Evolutionary conservation across 495 filamentous ascomycete species (phyloP).

Genomic region (Lindgomyces ingoldianus): DNA sequence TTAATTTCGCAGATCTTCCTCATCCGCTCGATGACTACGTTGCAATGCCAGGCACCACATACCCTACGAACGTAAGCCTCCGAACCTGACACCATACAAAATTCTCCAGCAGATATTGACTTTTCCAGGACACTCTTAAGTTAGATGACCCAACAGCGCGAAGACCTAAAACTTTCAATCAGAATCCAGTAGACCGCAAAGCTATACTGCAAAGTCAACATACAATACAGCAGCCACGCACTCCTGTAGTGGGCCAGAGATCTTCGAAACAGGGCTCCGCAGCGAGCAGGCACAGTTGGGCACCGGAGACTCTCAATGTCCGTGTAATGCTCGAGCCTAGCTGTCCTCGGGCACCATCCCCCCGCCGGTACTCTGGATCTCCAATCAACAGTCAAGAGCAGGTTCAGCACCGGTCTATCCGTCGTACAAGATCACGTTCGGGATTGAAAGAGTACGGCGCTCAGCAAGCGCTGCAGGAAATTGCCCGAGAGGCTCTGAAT

Average conservation of each 20-base stretch:
- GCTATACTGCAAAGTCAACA: not conserved
- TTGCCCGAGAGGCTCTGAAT: constrained; percentile 21
- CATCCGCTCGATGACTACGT: constrained; percentile 31
- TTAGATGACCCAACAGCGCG: not conserved
- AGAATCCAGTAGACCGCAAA: not conserved
- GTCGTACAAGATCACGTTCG: constrained; percentile 23
- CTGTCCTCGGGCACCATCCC: constrained; percentile 2
- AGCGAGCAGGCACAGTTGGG: constrained; percentile 19
- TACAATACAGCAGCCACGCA: not conserved
- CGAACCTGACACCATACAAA: too few species aligned
- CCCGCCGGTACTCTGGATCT: constrained; percentile 29
- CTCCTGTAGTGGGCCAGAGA: constrained; percentile 6
- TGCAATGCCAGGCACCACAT: constrained; percentile 31
- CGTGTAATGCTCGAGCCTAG: constrained; percentile 31
- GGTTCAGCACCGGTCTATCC: constrained; percentile 16
- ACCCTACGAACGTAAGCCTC: constrained; percentile 32
- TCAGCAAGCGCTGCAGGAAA: constrained; percentile 30
- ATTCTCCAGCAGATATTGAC: not conserved
- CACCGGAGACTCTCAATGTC: constrained; percentile 34
- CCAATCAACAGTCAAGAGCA: constrained; percentile 7
- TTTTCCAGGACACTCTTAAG: not conserved
- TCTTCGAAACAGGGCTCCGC: not conserved
- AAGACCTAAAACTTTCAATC: constrained; percentile 2
- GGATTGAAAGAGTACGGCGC: constrained; percentile 32
- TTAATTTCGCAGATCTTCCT: constrained; percentile 34